phyloP scores from a whole-genome alignment of 495 filamentous ascomycete species.

The Paragyromitra xinjiangensis region DNA sequence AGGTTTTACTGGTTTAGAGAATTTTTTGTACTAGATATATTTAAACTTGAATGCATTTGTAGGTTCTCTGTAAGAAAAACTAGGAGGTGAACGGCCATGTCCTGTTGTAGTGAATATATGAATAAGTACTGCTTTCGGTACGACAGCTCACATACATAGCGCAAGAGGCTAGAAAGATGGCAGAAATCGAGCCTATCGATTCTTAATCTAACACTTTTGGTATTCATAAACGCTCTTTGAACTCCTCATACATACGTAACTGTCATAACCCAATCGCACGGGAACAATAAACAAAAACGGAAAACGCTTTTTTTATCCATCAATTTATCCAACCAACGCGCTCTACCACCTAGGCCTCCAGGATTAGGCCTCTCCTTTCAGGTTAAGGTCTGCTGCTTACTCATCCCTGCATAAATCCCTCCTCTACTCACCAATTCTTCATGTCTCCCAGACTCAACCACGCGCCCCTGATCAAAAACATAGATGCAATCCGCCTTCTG shows the following conservation, averaged over 20 bases:
- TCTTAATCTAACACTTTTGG: too few relatives aligned
- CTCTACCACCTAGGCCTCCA: neutral
- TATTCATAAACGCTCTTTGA: too few relatives aligned
- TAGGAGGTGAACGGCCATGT: neutral
- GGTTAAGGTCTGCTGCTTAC: conserved; percentile 39
- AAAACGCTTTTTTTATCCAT: neutral
- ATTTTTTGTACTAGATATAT: neutral
- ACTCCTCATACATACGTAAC: too few relatives aligned
- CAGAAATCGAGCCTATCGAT: too few relatives aligned
- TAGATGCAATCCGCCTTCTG: conserved; percentile 53
- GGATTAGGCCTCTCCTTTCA: neutral
- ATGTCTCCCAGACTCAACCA: conserved; percentile 49
- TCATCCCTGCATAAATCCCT: conserved; percentile 51
- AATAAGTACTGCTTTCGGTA: neutral
- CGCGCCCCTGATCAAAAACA: conserved; percentile 50
- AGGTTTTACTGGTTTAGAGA: neutral
- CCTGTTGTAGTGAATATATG: neutral
- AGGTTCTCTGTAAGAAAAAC: neutral
- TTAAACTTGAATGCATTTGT: neutral
- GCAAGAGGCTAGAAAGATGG: too few relatives aligned
- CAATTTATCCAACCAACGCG: neutral
- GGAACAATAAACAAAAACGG: too few relatives aligned
- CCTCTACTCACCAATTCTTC: conserved; percentile 42
- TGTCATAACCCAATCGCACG: too few relatives aligned
- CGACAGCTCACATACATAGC: too few relatives aligned